phyloP scores from a whole-genome alignment of 306 rosid species.

The Vigna angularis region DNA sequence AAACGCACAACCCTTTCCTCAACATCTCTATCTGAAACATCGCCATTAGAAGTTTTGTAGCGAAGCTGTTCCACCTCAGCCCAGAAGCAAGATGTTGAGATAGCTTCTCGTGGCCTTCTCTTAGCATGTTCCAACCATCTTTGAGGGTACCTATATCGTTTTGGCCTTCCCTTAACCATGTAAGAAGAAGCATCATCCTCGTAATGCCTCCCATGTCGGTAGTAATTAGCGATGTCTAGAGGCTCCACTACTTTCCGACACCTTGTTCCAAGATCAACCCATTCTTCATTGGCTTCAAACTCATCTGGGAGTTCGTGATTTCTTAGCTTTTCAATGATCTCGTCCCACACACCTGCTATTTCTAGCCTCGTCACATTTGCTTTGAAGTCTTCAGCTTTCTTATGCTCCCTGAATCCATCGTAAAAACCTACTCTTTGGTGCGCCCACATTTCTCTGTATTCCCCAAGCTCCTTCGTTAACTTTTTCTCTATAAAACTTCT shows the following conservation, averaged over 20 bases:
- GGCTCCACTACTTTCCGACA: slow-evolving; percentile 67
- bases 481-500: neutral
- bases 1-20: slow-evolving; percentile 32
- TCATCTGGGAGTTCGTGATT: slow-evolving; percentile 62
- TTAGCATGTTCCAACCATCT: slow-evolving; percentile 63
- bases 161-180: slow-evolving; percentile 61
- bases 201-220: slow-evolving; percentile 61
- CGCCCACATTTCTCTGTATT: slow-evolving; percentile 42
- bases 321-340: slow-evolving; percentile 61
- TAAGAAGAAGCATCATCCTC: slow-evolving; percentile 60
- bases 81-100: slow-evolving; percentile 69
- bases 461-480: slow-evolving; percentile 34
- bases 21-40: neutral
- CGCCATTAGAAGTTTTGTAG: neutral
- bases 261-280: slow-evolving; percentile 57
- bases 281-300: slow-evolving; percentile 51
- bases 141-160: slow-evolving; percentile 60
- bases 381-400: slow-evolving; percentile 47
- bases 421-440: slow-evolving; percentile 51
- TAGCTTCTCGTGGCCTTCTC: neutral
- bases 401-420: slow-evolving; percentile 71
- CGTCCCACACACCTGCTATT: slow-evolving; percentile 56
- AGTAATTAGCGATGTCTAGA: slow-evolving; percentile 75
- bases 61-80: slow-evolving; percentile 76
- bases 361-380: slow-evolving; percentile 46